Base-by-base conservation (phyloP, 352 stramenopile genomes). In the Phytophthora litchii region DNA sequence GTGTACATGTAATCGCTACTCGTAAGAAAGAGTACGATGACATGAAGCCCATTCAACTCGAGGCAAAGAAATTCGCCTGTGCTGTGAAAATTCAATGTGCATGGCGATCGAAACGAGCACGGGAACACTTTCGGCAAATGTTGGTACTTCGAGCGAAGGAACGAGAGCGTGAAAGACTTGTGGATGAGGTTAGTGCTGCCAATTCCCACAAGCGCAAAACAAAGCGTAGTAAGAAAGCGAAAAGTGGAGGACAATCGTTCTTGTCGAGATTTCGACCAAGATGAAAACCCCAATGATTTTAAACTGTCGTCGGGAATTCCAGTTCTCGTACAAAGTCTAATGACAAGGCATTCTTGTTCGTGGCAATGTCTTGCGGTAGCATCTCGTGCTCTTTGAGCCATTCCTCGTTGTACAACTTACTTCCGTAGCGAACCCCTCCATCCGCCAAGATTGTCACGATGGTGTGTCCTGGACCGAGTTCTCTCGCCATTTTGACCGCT, bases 371-470 rank as follows among this genome's bases (percentile, higher is more conserved):
- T 19, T 21, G 51, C 3, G 65, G 69, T 11, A 72, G 11, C 20
- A 94, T 47, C 3, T 83, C 67, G 37, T 86, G 41, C n/a, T 87
- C 46, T 32, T 74, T 60, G 27, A 93, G 77, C 78, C 77, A 95
- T 50, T 78, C 59, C 12, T 62, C 63, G 52, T 91, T 94, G 61
- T 88, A 93, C 35, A 94, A 36, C 49, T 91, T 94, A 60, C 75
- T 90, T 12, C 76, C 69, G 41, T 94, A 92, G 16, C 83, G 72
- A 29, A 92, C 78, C 6, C 83, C 86, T 8, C 79, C 75, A 44
- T 95, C 86, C 42, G 83, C 89, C 29, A 95, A 46, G 16, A 95
- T 83, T 10, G 86, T 95, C 32, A 89, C 83, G 17, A 95, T 58
- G 0, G 76, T 91, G 58, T 81, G 69, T 8, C 83, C 83, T 0